Conservation (phyloP, 2,329 filamentous ascomycete genomes). For the Plenodomus tracheiphilus region DNA sequence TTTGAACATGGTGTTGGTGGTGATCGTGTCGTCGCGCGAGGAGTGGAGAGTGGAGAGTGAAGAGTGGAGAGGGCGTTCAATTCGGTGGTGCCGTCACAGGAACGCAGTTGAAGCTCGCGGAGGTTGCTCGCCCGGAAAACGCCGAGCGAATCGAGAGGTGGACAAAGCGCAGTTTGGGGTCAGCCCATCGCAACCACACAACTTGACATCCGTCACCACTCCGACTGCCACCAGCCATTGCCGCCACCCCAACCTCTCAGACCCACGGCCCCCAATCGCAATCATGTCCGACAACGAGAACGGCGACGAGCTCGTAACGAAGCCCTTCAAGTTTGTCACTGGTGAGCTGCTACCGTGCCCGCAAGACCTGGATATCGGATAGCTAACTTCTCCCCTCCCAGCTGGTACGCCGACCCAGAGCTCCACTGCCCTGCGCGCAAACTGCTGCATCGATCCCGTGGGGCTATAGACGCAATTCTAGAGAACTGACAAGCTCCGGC, state of each 20-base stretch:
- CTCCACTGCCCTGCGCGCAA: conserved; percentile 8
- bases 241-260: conserved; percentile 24
- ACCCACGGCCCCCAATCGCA: conserved; percentile 48
- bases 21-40: conserved; percentile 3
- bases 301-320: conserved; percentile 80
- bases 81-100: conserved; percentile 38
- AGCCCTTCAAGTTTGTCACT: conserved; percentile 99
- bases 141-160: conserved; percentile 39
- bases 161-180: conserved; percentile 37
- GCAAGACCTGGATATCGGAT: conserved; percentile 11
- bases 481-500: conserved; percentile 25
- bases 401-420: conserved; percentile 44
- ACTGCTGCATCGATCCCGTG: not conserved
- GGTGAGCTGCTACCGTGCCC: conserved; percentile 62
- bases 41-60: too few species aligned
- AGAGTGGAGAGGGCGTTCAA: conserved; percentile 29
- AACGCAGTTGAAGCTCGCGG: conserved; percentile 27
- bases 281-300: conserved; percentile 76
- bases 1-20: conserved; percentile 35
- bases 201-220: conserved; percentile 36
- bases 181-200: conserved; percentile 37
- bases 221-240: conserved; percentile 34
- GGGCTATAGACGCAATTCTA: conserved; percentile 5
- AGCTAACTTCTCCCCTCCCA: conserved; percentile 39
- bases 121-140: conserved; percentile 30